Evolutionary conservation across 2,329 filamentous ascomycete species (phyloP).

Genomic region (Xylariaceae sp.): DNA sequence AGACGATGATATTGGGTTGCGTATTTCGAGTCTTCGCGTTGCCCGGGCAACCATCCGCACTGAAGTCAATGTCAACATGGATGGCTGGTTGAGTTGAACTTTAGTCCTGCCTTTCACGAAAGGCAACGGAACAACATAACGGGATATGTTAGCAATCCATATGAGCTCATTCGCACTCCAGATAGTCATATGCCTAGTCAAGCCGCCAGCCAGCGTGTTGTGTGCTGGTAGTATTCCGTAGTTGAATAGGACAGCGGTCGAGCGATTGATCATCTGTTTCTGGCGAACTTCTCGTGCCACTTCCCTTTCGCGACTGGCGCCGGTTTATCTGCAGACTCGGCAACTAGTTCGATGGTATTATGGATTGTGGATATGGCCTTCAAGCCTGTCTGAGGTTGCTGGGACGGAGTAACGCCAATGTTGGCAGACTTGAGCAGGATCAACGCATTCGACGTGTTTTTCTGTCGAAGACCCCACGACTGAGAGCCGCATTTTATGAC

Average conservation of each 20-base stretch:
- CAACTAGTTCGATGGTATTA: conserved; percentile 57
- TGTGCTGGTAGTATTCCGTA: not conserved
- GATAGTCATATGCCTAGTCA: no score
- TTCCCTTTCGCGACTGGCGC: conserved; percentile 41
- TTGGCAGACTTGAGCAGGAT: conserved; percentile 44
- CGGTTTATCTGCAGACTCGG: conserved; percentile 35
- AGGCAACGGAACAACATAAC: no score
- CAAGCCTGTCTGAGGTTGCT: conserved; percentile 36
- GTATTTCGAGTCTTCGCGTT: not conserved
- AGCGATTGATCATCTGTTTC: conserved; percentile 34
- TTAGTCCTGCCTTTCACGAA: not conserved
- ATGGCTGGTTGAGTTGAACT: not conserved
- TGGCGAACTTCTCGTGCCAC: conserved; percentile 57
- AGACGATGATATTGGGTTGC: not conserved
- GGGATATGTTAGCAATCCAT: no score
- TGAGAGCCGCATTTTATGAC: conserved; percentile 48
- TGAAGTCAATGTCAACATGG: not conserved
- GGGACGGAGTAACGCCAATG: conserved; percentile 10
- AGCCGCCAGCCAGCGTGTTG: no score
- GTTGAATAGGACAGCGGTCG: not conserved
- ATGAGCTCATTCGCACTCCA: no score
- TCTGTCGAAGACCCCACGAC: conserved; percentile 57
- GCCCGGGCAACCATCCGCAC: not conserved
- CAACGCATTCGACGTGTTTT: conserved; percentile 63
- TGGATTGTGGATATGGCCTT: conserved; percentile 51